Evolutionary conservation across 2,329 filamentous ascomycete species (phyloP).

Genomic region (Curvularia verruculosa): DNA sequence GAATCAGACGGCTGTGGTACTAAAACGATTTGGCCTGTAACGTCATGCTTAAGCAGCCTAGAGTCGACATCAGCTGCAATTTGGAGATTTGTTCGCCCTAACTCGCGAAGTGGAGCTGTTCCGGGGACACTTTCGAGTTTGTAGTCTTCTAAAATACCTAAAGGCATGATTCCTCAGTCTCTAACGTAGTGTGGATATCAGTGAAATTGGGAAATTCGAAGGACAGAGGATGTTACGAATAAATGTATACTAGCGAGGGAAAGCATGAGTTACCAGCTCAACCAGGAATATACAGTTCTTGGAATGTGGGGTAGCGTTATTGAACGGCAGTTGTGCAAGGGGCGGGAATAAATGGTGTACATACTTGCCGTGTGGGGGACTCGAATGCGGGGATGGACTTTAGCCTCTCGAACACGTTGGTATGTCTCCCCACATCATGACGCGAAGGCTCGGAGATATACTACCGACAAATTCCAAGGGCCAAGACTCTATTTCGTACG

Average conservation of each 20-base stretch:
- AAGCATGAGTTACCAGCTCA: background rate
- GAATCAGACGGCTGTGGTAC: slow-evolving; percentile 60
- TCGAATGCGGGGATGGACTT: slow-evolving; percentile 3
- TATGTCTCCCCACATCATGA: background rate
- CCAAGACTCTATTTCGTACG: background rate
- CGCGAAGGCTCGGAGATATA: slow-evolving; percentile 2
- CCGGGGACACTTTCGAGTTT: slow-evolving; percentile 34
- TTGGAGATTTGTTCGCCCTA: slow-evolving; percentile 25
- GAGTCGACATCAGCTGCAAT: slow-evolving; percentile 20
- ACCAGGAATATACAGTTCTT: background rate
- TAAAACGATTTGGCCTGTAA: slow-evolving; percentile 51
- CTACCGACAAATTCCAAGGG: background rate
- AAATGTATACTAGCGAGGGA: background rate
- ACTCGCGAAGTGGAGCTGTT: slow-evolving; percentile 30
- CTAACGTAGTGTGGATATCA: background rate
- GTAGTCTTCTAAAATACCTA: slow-evolving; percentile 30
- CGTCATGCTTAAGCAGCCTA: slow-evolving; percentile 30
- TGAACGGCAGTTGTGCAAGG: slow-evolving; percentile 4
- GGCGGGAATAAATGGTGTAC: slow-evolving; percentile 2
- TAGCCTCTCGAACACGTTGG: background rate
- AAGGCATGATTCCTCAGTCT: slow-evolving; percentile 23
- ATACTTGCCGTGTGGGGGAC: slow-evolving; percentile 21
- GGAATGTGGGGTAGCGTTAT: slow-evolving; percentile 17
- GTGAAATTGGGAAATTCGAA: no score
- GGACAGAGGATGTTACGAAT: no score